These are phyloP conservation scores for Alternaria incomplexa DNA, from an alignment of 2,329 filamentous ascomycete species.

Conservation along the genomic window DNA sequence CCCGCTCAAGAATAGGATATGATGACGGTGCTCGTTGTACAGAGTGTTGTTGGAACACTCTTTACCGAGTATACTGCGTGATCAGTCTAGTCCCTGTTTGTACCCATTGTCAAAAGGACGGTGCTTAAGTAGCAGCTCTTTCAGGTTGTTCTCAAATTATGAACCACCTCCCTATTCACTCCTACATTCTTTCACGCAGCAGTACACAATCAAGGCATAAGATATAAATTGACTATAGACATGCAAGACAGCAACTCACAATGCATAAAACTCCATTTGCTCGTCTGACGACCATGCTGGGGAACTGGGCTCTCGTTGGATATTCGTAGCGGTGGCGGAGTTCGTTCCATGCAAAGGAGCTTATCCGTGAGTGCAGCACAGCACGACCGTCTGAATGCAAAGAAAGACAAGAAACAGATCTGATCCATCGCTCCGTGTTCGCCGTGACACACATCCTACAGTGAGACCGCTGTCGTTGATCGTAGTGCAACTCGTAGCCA, in stretches of 20 bases:
- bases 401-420: conserved; percentile 46
- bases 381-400: conserved; percentile 41
- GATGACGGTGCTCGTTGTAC: neutral
- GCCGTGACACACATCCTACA: conserved; percentile 45
- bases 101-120: neutral
- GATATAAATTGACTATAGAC: conserved; percentile 23
- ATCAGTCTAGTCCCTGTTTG: neutral
- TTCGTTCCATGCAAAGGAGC: conserved; percentile 15
- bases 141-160: neutral
- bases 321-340: conserved; percentile 32
- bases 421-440: conserved; percentile 44
- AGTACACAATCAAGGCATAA: neutral
- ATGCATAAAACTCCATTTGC: conserved; percentile 43
- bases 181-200: neutral
- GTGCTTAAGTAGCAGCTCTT: neutral
- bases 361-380: conserved; percentile 30
- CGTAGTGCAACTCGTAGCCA: conserved; percentile 34
- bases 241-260: conserved; percentile 26
- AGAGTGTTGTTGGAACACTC: neutral
- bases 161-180: neutral
- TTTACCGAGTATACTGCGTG: neutral
- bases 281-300: conserved; percentile 37
- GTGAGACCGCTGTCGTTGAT: conserved; percentile 29
- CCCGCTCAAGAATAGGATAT: neutral
- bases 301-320: conserved; percentile 29